Base-by-base conservation (phyloP, 1,284 basidiomycete genomes). In the Sanguinoderma infundibulare region DNA sequence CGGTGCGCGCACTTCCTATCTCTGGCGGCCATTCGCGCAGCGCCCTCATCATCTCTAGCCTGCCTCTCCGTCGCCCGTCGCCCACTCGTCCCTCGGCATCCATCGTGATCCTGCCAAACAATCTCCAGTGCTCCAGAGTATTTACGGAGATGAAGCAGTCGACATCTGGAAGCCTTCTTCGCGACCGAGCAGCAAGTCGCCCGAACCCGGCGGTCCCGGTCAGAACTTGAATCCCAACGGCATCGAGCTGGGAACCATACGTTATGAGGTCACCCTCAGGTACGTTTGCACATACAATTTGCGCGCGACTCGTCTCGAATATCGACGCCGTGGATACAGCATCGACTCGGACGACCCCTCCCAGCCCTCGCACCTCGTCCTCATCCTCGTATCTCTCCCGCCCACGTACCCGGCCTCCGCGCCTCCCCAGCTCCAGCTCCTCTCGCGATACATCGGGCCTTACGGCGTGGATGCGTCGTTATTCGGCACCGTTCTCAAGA, bases 371-470 rank as follows among this genome's bases (percentile, higher is more conserved):
- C 55, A 68, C 47, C 57, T 61, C 9, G 46, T 53, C 78, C 87
- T 65, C 83, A 87, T 96, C 17, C 81, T 95, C 5, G 89, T 95
- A 39, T 92, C 92, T 26, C 75, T 95, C 3, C 86, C 92, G 5
- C 76, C 80, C 8, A 81, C 83, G 4, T 96, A 97, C 73, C 95
- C 95, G 0, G 74, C 81, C 8, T 74, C 81, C 1, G 82, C 86
- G 12, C 85, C 92, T 9, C 94, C 94, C 1, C 92, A 95, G 70
- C 80, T 96, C 0, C 93, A 96, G 72, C 83, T 97, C 0, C 81
- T 96, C 26, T 95, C 94, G 4, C 84, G 87, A 46, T 97, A 96
- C 74, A 84, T 97, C 34, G 95, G 95, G 1, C 79, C 87, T 7
- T 96, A 88, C 67, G 85, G 87, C 28, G 87, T 90, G 2, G 90